Conservation (phyloP, 345 rosid species). For the Eucalyptus curtisii region DNA sequence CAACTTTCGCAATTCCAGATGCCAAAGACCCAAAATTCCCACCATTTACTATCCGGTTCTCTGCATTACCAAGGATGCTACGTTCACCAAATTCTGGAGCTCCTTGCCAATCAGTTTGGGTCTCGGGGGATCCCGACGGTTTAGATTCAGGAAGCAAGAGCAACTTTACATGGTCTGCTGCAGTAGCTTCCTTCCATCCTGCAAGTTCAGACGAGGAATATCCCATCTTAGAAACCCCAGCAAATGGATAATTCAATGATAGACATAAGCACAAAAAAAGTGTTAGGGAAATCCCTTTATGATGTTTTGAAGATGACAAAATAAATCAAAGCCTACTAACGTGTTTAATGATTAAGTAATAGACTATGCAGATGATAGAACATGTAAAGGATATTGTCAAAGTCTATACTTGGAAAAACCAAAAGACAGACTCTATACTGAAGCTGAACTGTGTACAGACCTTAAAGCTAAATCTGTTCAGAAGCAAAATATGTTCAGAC, state of each 20-base stretch:
- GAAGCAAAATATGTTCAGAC: too few species aligned
- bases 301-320: too few species aligned
- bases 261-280: neutral
- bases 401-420: too few species aligned
- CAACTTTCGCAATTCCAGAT: slow-evolving; percentile 13
- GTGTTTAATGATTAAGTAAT: too few species aligned
- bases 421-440: too few species aligned
- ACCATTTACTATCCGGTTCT: neutral
- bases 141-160: slow-evolving; percentile 34
- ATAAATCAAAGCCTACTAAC: too few species aligned
- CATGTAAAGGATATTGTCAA: too few species aligned
- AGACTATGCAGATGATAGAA: too few species aligned
- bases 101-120: neutral
- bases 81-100: slow-evolving; percentile 11
- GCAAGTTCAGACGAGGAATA: neutral
- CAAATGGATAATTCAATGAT: neutral
- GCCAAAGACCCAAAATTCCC: slow-evolving; percentile 1
- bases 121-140: slow-evolving; percentile 1
- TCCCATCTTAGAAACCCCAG: neutral
- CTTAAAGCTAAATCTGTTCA: too few species aligned
- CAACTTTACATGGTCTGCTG: slow-evolving; percentile 55
- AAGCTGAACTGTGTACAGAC: too few species aligned
- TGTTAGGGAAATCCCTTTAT: too few species aligned
- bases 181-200: slow-evolving; percentile 92
- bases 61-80: neutral